Percentiles rank a stretch among this genome's conserved stretches.
phyloP scores from a whole-genome alignment of 176 grass and related monocot genomes.

The Otatea glauca region DNA sequence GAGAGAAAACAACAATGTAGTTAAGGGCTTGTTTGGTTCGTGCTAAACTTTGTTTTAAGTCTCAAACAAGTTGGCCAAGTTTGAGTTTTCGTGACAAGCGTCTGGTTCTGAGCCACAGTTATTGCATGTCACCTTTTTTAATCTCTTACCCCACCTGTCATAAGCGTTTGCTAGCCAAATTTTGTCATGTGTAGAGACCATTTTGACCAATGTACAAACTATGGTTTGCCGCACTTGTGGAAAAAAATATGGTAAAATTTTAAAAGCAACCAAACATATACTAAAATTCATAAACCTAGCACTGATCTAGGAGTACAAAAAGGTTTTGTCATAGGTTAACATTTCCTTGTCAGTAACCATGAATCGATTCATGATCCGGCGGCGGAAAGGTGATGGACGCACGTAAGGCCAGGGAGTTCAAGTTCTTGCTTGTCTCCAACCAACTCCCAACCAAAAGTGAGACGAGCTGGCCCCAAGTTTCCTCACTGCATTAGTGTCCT shows the following conservation, averaged over 20 bases:
- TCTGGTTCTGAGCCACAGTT: no score
- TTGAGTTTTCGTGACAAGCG: no score
- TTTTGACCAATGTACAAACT: no score
- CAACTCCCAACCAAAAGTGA: constrained; percentile 52
- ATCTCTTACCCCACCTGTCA: no score
- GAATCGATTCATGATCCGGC: not conserved
- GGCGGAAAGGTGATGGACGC: constrained; percentile 9
- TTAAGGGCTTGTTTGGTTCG: not conserved
- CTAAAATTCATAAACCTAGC: not conserved
- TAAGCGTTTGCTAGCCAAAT: no score
- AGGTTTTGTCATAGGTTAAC: not conserved
- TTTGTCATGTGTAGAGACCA: no score
- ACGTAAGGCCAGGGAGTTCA: not conserved
- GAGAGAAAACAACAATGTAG: not conserved
- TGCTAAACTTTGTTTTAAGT: no score
- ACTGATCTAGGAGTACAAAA: not conserved
- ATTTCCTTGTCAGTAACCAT: not conserved
- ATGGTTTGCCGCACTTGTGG: no score
- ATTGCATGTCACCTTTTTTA: no score
- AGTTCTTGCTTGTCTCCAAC: constrained; percentile 15
- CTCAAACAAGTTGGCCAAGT: no score
- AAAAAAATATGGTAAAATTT: no score
- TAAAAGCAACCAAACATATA: no score
- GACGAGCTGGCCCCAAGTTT: constrained; percentile 34
- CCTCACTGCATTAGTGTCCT: not conserved